Base-by-base conservation (phyloP, 1,284 basidiomycete species). In the Cerioporus squamosus region DNA sequence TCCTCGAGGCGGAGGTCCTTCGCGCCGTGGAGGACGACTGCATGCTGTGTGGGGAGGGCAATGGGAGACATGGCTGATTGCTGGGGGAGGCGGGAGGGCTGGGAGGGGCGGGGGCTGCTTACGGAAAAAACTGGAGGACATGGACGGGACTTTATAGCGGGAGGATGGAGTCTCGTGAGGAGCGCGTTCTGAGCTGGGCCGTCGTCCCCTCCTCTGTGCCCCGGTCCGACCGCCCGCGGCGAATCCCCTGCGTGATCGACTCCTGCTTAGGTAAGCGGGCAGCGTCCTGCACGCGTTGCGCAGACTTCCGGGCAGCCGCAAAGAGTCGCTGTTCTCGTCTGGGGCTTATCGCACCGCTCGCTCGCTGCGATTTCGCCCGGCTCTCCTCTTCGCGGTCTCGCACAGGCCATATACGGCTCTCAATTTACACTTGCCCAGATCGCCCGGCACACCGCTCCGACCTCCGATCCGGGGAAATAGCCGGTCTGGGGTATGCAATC, bases 1-100 rank as follows among this genome's bases (percentile, higher is more conserved):
- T 85, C 75, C 68, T 93, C 90, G 71, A 88, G 67, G 66, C 84
- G 86, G 66, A 93, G 81, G 76, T 93, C 90, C 66, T 81, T 83
- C 56, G 88, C 76, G 36, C 86, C 89, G 68, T 89, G 79, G 59
- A 93, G 85, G 69, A 93, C 88, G 61, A 82, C 86, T 56, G 89
- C 87, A 57, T 77, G 74, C 52, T 87, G 83, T 18, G 81, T 73
- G 43, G 79, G 79, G 67, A 86, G 77, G 47, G 81, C 79, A 59
- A 81, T 73, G 59, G 84, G 82, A 65, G 85, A 87, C 86, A 89
- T 87, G 60, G 65, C 66, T 10, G 33, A 10, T 6, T 10, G 33
- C 9, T 1, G 12, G 12, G 61, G 43, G 57, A 51, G 60, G 52
- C 36, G 56, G 61, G 44, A 55, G 33, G 59, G 44, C 51, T 62